These are phyloP conservation scores for Carallia pectinifolia DNA, from an alignment of 345 rosid genomes.

Conservation along the genomic window DNA sequence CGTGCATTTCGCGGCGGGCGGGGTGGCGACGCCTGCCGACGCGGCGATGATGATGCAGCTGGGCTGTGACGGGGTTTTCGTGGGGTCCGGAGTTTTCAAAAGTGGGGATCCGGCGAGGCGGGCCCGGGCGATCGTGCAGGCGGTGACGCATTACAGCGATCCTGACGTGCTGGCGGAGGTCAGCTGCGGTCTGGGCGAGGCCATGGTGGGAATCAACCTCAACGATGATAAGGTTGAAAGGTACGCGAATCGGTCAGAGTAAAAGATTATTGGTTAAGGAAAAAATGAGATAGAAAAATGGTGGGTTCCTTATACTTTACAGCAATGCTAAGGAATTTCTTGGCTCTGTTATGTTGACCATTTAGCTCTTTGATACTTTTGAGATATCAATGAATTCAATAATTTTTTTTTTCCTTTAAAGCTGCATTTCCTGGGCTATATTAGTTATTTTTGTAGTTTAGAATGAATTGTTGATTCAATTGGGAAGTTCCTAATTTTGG, in stretches of 20 bases:
- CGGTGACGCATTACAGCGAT: conserved; percentile 31
- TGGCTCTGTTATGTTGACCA: no score
- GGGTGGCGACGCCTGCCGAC: conserved; percentile 32
- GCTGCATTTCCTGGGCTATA: no score
- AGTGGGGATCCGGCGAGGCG: conserved; percentile 31
- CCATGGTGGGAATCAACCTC: conserved; percentile 36
- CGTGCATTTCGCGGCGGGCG: conserved; percentile 30
- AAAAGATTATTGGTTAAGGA: not conserved
- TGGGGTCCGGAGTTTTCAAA: conserved; percentile 33
- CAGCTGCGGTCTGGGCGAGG: conserved; percentile 36
- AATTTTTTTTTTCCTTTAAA: no score
- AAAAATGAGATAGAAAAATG: not conserved
- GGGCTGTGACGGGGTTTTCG: conserved; percentile 34
- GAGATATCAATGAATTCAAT: no score
- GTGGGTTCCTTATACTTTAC: no score
- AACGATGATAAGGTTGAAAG: conserved; percentile 32
- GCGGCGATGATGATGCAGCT: conserved; percentile 35
- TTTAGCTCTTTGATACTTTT: no score
- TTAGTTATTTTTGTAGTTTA: no score
- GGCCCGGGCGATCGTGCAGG: conserved; percentile 33
- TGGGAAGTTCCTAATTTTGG: no score
- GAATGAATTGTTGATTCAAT: no score
- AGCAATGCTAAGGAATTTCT: no score
- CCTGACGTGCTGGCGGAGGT: conserved; percentile 30
- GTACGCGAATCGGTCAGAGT: conserved; percentile 31